phyloP scores from a whole-genome alignment of 1,284 basidiomycete genomes.

The Peniophora sp. region DNA sequence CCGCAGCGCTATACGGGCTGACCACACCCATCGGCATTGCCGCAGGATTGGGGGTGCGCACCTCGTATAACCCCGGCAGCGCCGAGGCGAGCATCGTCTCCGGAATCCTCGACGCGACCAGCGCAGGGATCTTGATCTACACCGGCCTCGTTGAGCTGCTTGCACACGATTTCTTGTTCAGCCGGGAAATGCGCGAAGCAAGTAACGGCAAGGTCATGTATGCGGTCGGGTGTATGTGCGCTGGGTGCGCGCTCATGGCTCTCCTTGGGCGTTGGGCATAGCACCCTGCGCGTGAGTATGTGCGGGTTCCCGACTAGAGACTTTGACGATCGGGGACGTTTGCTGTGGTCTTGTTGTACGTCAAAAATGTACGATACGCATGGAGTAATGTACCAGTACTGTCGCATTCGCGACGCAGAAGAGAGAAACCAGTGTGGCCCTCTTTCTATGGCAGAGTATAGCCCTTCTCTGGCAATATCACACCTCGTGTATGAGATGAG shows the following conservation, averaged over 20 bases:
- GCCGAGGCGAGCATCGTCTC: slow-evolving; percentile 72
- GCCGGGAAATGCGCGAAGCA: slow-evolving; percentile 70
- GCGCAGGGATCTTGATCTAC: slow-evolving; percentile 86
- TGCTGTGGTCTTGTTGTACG: too few species aligned
- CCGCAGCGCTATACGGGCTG: slow-evolving; percentile 65
- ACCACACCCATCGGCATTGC: slow-evolving; percentile 84
- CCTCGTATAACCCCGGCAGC: slow-evolving; percentile 75
- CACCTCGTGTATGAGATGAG: too few species aligned
- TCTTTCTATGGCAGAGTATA: too few species aligned
- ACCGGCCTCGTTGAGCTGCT: slow-evolving; percentile 89
- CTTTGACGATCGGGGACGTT: too few species aligned
- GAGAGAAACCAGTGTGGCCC: too few species aligned
- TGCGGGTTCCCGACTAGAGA: too few species aligned
- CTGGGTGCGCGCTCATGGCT: slow-evolving; percentile 79
- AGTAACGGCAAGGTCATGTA: slow-evolving; percentile 60
- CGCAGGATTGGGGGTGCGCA: slow-evolving; percentile 75
- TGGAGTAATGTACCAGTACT: too few species aligned
- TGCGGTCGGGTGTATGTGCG: slow-evolving; percentile 64
- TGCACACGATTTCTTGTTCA: slow-evolving; percentile 90
- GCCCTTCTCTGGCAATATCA: too few species aligned
- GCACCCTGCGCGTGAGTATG: neutral
- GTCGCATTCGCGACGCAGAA: too few species aligned
- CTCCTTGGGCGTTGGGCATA: slow-evolving; percentile 82
- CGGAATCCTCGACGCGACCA: slow-evolving; percentile 80
- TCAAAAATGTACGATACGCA: too few species aligned